Percentiles rank a stretch among this genome's conserved stretches.
These are phyloP conservation scores for Buxus sempervirens DNA, from an alignment of 164 flowering plant species.

Conservation along the genomic window DNA sequence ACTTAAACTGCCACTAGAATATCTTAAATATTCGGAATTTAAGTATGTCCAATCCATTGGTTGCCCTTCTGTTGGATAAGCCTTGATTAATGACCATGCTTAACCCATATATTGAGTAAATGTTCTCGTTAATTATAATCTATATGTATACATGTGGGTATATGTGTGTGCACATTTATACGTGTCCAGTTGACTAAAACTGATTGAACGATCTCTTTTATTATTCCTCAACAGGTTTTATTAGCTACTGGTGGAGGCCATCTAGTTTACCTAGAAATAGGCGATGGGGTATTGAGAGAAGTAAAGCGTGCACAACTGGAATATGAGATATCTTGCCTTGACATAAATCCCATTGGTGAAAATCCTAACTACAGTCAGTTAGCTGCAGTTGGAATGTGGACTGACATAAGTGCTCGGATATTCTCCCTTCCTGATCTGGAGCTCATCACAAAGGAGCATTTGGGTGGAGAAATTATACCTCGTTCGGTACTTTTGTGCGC, in stretches of 20 bases:
- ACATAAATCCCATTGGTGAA: constrained; percentile 90
- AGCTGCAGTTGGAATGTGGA: constrained; percentile 99
- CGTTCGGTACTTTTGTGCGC: constrained; percentile 96
- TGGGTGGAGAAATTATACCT: constrained; percentile 97
- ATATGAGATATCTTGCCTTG: constrained; percentile 91
- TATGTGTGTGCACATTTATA: no score
- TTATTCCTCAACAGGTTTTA: constrained; percentile 54
- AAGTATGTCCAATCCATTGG: not conserved
- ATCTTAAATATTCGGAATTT: not conserved
- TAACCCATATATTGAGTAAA: not conserved
- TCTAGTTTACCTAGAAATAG: constrained; percentile 81
- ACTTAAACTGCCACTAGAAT: not conserved
- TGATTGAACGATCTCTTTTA: not conserved
- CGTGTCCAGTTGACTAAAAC: not conserved
- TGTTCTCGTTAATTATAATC: no score
- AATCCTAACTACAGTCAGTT: constrained; percentile 67
- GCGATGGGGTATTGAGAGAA: constrained; percentile 67
- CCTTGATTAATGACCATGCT: not conserved
- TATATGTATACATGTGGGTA: no score
- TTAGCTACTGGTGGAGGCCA: constrained; percentile 95
- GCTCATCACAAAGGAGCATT: constrained; percentile 70
- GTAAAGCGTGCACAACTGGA: constrained; percentile 68
- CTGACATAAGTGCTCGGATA: constrained; percentile 85
- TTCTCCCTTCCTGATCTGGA: constrained; percentile 84
- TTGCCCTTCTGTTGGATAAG: not conserved